These are phyloP conservation scores for Lycium barbarum DNA, from an alignment of 257 asterid genomes.

Conservation along the genomic window DNA sequence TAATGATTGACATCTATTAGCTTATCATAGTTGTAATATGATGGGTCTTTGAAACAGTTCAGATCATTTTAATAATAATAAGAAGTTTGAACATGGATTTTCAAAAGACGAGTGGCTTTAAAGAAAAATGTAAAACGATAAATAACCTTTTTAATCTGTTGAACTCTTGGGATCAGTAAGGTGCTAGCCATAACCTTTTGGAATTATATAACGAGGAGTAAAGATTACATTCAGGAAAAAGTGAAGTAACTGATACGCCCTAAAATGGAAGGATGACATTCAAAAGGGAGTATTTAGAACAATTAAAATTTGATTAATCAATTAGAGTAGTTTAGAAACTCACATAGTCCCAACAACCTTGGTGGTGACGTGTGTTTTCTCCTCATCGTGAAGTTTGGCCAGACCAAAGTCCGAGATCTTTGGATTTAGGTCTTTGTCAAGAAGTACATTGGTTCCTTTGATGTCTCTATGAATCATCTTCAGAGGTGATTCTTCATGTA, in stretches of 20 bases:
- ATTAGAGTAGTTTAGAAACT: constrained; percentile 33
- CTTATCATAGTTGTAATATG: background rate
- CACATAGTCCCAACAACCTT: constrained; percentile 80
- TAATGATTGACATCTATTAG: background rate
- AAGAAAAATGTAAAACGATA: background rate
- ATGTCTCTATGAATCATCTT: constrained; percentile 76
- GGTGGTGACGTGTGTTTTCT: constrained; percentile 64
- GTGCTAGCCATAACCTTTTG: background rate
- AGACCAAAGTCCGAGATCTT: constrained; percentile 80
- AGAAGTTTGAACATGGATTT: background rate
- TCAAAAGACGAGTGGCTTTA: background rate
- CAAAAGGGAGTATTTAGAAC: constrained; percentile 15
- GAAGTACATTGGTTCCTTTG: constrained; percentile 64
- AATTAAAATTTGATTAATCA: constrained; percentile 17
- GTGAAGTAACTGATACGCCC: background rate
- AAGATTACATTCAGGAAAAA: background rate
- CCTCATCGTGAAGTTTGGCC: constrained; percentile 73
- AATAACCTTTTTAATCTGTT: background rate
- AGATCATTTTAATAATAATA: too few relatives aligned
- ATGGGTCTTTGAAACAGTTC: background rate
- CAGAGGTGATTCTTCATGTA: constrained; percentile 72
- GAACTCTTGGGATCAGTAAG: background rate
- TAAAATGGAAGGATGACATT: constrained; percentile 12
- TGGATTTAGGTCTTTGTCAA: constrained; percentile 66
- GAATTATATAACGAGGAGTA: background rate